Conservation (phyloP, 768 basidiomycete species). For the Leccinellum rugosiceps region DNA sequence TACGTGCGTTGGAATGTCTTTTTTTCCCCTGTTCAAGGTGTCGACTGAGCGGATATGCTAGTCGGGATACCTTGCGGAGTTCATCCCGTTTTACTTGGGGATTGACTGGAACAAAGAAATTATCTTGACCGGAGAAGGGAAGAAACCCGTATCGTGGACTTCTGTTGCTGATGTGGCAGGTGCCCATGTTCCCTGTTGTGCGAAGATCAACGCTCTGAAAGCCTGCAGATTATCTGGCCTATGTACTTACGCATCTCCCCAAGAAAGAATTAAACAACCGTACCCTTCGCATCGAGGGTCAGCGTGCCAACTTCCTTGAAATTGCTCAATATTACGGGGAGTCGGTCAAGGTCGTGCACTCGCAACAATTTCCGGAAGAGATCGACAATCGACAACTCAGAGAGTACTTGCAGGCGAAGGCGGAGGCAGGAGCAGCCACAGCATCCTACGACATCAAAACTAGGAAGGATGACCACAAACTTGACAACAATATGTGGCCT, state of each 20-base stretch:
- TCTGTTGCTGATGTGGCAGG: constrained; percentile 23
- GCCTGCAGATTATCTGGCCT: constrained; percentile 16
- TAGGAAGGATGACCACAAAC: constrained; percentile 16
- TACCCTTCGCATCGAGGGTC: constrained; percentile 18
- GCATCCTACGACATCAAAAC: constrained; percentile 7
- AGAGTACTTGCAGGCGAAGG: constrained; percentile 15
- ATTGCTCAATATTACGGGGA: constrained; percentile 11
- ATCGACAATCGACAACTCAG: constrained; percentile 9
- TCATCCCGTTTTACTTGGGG: constrained; percentile 24
- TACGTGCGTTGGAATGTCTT: constrained; percentile 14
- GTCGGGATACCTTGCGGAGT: constrained; percentile 23
- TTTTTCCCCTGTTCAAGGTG: neutral
- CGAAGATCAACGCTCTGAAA: neutral
- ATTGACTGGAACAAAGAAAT: constrained; percentile 13
- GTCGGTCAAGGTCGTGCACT: constrained; percentile 1
- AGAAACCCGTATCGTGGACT: constrained; percentile 23
- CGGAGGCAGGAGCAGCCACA: constrained; percentile 4
- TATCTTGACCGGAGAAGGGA: constrained; percentile 18
- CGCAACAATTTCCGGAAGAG: constrained; percentile 3
- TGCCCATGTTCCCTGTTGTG: neutral
- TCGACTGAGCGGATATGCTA: constrained; percentile 1
- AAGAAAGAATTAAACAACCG: constrained; percentile 7
- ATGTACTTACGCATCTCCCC: constrained; percentile 19
- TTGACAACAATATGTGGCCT: constrained; percentile 25
- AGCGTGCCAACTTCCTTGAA: constrained; percentile 9